Base-by-base conservation (phyloP, 352 stramenopile genomes). In the Phytopythium litorale region DNA sequence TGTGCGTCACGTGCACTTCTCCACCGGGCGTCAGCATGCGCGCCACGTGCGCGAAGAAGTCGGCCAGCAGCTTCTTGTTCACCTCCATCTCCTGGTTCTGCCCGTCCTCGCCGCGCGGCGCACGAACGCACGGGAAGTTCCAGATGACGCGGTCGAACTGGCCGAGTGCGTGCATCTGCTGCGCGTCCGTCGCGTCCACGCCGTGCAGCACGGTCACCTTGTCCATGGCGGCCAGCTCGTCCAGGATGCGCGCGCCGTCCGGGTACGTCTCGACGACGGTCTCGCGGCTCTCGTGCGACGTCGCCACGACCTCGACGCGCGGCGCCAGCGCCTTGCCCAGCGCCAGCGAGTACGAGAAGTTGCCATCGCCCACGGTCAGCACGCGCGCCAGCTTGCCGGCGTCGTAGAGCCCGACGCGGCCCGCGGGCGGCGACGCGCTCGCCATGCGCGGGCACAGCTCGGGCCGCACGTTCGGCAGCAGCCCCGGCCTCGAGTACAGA, bases 111-210 rank as follows among this genome's bases (percentile, higher is more conserved):
- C 97, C 95, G 13, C 76, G 79, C 0, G 72, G 78, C 49, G 96
- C 90, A 33, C 88, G 89, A 8, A 97, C 91, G 62, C 96, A 98
- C 25, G 96, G 94, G 67, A 99, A 99, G 73, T 99, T 99, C 93
- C 95, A 99, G 35, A 98, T 79, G 49, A 99, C 88, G 64, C 90
- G 79, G 70, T 98, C 87, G 70, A 98, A 98, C 30, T 63, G 66
- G 2, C 75, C 75, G 9, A 87, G 57, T n/a, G 45, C 48, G n/a
- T 75, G 62, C 62, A 98, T 79, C 51, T 96, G 94, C 52, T 81
- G 60, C 0, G 71, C 62, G 51, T 87, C 66, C 1, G 93, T 98
- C 8, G 92, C 97, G 67, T 99, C 97, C 1, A 99, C 81, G 48
- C 87, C 82, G 63, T 98, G 97, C 12, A 65, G 66, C 45, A 98